Percentiles rank a stretch among this genome's conserved stretches.
Conservation (phyloP, 2,329 filamentous ascomycete species). For the Lomentospora prolificans region DNA sequence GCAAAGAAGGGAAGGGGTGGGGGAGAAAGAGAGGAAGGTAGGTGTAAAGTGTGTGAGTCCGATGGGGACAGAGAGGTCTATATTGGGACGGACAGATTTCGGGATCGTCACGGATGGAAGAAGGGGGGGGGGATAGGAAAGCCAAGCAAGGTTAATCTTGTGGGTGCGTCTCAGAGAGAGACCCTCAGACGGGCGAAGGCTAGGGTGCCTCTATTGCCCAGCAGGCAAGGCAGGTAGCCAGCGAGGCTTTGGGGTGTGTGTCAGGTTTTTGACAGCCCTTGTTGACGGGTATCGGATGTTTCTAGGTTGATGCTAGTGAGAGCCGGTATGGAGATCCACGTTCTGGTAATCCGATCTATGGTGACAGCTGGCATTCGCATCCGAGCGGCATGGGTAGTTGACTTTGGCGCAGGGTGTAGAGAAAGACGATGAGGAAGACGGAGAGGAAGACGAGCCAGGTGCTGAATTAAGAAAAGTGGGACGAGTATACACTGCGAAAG, state of each 20-base stretch:
- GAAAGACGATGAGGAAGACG: background rate
- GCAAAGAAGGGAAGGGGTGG: conserved; percentile 21
- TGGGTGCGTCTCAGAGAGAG: conserved; percentile 6
- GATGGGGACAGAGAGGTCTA: conserved; percentile 7
- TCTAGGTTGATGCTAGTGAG: conserved; percentile 20
- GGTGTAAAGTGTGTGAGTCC: conserved; percentile 12
- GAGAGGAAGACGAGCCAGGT: background rate
- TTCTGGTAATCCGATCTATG: conserved; percentile 32
- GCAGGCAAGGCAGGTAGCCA: conserved; percentile 2
- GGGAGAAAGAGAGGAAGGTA: conserved; percentile 17
- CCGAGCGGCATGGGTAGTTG: conserved; percentile 38
- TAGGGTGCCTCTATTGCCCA: conserved; percentile 1
- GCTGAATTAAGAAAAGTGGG: background rate
- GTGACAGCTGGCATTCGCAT: conserved; percentile 46
- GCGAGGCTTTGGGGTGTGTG: conserved; percentile 1
- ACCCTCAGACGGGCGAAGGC: background rate
- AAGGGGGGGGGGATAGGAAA: background rate
- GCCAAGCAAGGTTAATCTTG: conserved; percentile 3
- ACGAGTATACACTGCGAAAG: background rate
- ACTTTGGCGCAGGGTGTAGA: conserved; percentile 15
- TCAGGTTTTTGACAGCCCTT: conserved; percentile 4
- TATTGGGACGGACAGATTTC: conserved; percentile 8
- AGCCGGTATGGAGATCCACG: conserved; percentile 1
- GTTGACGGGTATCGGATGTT: conserved; percentile 27
- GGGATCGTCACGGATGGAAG: background rate